Percentiles rank a stretch among this genome's conserved stretches.
Conservation (phyloP, 1,284 basidiomycete species). For the Entoloma clypeatum region DNA sequence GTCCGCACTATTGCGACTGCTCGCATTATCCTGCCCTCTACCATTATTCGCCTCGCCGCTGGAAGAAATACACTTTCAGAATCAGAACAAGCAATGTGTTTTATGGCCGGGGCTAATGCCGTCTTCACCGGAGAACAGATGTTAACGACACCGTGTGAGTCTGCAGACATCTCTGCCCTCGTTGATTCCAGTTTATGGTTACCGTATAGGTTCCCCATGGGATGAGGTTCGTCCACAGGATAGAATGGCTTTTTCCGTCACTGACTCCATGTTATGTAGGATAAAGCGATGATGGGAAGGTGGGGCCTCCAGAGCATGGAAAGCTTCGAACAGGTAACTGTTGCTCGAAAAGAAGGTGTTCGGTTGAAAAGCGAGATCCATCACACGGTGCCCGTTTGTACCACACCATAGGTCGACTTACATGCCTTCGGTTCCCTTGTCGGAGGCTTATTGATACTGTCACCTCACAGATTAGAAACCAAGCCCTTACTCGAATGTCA, state of each 20-base stretch:
- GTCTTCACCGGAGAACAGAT: slow-evolving; percentile 97
- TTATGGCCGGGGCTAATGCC: slow-evolving; percentile 98
- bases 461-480: too few species aligned
- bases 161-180: slow-evolving; percentile 13
- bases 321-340: slow-evolving; percentile 71
- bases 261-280: slow-evolving; percentile 41
- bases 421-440: too few species aligned
- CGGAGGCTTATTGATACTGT: not conserved
- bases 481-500: too few species aligned
- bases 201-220: slow-evolving; percentile 70
- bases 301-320: slow-evolving; percentile 93
- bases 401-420: slow-evolving; percentile 6
- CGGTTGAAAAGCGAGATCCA: slow-evolving; percentile 13
- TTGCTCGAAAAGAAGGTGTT: slow-evolving; percentile 51
- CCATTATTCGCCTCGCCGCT: slow-evolving; percentile 94
- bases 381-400: slow-evolving; percentile 1
- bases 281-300: slow-evolving; percentile 89
- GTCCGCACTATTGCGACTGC: slow-evolving; percentile 95
- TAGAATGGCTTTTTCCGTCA: slow-evolving; percentile 7
- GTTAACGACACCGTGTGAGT: slow-evolving; percentile 92
- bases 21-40: slow-evolving; percentile 85
- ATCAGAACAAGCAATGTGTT: slow-evolving; percentile 95
- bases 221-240: slow-evolving; percentile 60
- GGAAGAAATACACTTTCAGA: slow-evolving; percentile 90
- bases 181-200: slow-evolving; percentile 12